These are phyloP conservation scores for Hamamelis virginiana DNA, from an alignment of 164 flowering plant genomes.

Conservation along the genomic window DNA sequence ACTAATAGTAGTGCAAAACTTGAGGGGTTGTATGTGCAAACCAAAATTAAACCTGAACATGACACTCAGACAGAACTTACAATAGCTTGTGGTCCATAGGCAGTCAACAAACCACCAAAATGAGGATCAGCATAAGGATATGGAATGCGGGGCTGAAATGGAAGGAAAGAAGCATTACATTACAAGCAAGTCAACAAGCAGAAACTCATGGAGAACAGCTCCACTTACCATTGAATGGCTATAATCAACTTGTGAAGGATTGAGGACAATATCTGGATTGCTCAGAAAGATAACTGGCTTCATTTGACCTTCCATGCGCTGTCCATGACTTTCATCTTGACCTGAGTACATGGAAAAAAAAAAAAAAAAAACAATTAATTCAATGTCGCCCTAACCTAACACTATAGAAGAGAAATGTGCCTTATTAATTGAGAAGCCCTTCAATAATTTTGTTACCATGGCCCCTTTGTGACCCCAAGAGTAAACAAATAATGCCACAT, in stretches of 20 bases:
- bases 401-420: neutral
- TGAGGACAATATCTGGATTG: slow-evolving; percentile 33
- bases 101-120: slow-evolving; percentile 40
- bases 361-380: no score
- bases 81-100: slow-evolving; percentile 54
- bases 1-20: no score
- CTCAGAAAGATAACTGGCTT: slow-evolving; percentile 39
- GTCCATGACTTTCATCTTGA: slow-evolving; percentile 36
- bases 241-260: slow-evolving; percentile 36
- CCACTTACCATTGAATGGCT: slow-evolving; percentile 50
- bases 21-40: neutral
- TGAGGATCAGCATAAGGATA: slow-evolving; percentile 56
- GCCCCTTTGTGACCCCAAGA: no score
- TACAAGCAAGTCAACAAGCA: slow-evolving; percentile 4
- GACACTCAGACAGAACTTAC: slow-evolving; percentile 37
- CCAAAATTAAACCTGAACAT: neutral
- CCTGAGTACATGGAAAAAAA: slow-evolving; percentile 17
- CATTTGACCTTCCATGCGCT: slow-evolving; percentile 31
- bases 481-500: no score
- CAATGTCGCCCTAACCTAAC: neutral
- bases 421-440: no score
- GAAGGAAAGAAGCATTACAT: slow-evolving; percentile 13
- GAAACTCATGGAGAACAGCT: neutral
- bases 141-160: slow-evolving; percentile 41
- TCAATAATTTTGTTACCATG: no score